Conservation (phyloP, 345 rosid species). For the Brassica napus region DNA sequence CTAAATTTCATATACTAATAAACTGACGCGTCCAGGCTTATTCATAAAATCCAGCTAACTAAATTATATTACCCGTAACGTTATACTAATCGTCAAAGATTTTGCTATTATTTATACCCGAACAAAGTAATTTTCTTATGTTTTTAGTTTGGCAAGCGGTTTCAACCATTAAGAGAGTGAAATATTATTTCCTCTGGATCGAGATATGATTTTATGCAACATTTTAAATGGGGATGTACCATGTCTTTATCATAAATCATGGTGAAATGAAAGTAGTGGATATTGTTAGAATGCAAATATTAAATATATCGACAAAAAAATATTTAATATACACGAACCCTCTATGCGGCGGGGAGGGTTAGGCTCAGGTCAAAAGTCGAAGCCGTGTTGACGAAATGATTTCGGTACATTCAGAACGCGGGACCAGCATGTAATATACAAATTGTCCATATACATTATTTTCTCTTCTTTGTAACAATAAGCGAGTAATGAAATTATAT, state of each 20-base stretch:
- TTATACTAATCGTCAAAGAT: not conserved
- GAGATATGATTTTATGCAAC: not conserved
- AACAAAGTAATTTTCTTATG: not conserved
- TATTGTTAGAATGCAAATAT: not conserved
- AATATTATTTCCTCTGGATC: not conserved
- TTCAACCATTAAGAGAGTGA: not conserved
- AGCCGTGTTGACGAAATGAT: slow-evolving; percentile 28
- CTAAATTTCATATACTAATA: not conserved
- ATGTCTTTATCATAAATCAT: not conserved
- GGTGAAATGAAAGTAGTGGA: not conserved
- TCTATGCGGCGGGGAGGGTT: slow-evolving; percentile 30
- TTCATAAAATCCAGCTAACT: not conserved
- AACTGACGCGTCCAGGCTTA: not conserved
- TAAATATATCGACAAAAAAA: too few species aligned
- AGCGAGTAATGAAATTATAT: slow-evolving; percentile 26
- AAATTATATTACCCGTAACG: not conserved
- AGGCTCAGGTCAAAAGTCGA: not conserved
- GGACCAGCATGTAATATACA: slow-evolving; percentile 17
- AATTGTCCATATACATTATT: slow-evolving; percentile 34
- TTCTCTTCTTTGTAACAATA: slow-evolving; percentile 21
- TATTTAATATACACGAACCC: not conserved
- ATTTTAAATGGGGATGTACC: not conserved
- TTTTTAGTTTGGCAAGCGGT: not conserved
- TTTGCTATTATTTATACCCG: not conserved
- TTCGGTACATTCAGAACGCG: slow-evolving; percentile 3